Evolutionary conservation across 257 asterid species (phyloP), one percentile per base, ranked within the genome.

Genomic region (Mentha longifolia): DNA sequence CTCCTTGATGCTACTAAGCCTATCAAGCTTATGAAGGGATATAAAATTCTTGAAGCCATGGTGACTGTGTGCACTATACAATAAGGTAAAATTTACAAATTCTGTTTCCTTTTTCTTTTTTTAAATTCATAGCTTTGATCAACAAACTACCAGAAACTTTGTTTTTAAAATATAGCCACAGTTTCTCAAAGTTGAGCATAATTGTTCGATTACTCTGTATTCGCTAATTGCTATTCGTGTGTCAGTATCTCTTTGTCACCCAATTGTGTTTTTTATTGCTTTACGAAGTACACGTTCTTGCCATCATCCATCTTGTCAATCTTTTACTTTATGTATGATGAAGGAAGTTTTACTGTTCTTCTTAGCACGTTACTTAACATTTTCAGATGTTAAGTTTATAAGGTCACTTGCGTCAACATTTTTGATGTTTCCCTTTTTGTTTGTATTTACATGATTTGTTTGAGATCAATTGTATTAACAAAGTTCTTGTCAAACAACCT

Each of bases 401-500:
- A n/a, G 3, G 61, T 22, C 13, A 12, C 71, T 9, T 66, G 28
- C 11, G 3, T 49, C 25, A 66, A 3, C 31, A 30, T 30, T 42
- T 42, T 65, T 46, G 39, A 15, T 49, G 47, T 66, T n/a, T 64
- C 16, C 14, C 39, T 20, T 9, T 64, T 64, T 20, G 14, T 43
- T 22, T 62, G 50, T 37, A 61, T 43, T 43, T 10, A 25, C 49
- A 69, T 56, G 55, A 10, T 52, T 20, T 39, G 16, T 19, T 9
- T 19, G 43, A 45, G 17, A n/a, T 7, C 68, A 20, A 16, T 46
- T 14, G 43, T 42, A 33, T 10, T 50, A 22, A 51, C 31, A 51
- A 43, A 61, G 12, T 49, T 61, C 11, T 22, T 51, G 54, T 60
- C 54, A 19, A 71, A 20, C 61, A 47, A 59, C 51, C 61, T 35